Conservation (phyloP, 148 eudicot genomes). For the Fallopia convolvulus region DNA sequence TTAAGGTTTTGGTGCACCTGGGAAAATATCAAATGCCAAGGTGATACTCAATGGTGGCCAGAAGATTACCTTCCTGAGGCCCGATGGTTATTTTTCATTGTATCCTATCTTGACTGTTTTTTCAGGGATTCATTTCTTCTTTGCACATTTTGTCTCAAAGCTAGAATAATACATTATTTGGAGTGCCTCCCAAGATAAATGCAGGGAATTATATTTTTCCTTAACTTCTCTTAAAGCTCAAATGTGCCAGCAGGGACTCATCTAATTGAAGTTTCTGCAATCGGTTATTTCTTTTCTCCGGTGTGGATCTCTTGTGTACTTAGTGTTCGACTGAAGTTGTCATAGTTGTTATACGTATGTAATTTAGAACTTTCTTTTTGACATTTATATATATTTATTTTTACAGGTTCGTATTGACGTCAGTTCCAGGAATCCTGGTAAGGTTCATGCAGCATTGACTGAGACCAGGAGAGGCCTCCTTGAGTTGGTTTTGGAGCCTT, state of each 20-base stretch:
- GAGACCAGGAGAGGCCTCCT: conserved; percentile 80
- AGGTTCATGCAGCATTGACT: conserved; percentile 95
- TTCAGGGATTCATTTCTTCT: background rate
- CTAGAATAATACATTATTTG: background rate
- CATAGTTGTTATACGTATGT: background rate
- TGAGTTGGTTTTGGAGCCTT: conserved; percentile 91
- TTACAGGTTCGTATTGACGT: conserved; percentile 86
- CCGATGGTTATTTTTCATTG: conserved; percentile 99
- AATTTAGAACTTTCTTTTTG: background rate
- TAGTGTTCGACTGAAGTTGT: background rate
- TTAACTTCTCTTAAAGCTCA: conserved; percentile 62
- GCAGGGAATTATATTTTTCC: conserved; percentile 19
- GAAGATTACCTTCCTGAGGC: conserved; percentile 74
- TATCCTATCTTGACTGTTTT: conserved; percentile 48
- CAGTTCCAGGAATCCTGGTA: conserved; percentile 94
- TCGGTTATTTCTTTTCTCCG: conserved; percentile 90
- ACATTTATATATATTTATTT: background rate
- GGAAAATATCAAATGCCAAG: conserved; percentile 56
- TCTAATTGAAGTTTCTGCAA: conserved; percentile 85
- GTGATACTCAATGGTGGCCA: conserved; percentile 92
- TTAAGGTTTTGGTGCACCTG: conserved; percentile 55
- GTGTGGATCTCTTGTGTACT: conserved; percentile 30
- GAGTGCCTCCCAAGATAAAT: conserved; percentile 2
- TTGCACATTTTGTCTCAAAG: background rate
- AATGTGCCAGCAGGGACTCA: conserved; percentile 95